Evolutionary conservation across 2,329 filamentous ascomycete species (phyloP).

Genomic region (Xylariaceae sp.): DNA sequence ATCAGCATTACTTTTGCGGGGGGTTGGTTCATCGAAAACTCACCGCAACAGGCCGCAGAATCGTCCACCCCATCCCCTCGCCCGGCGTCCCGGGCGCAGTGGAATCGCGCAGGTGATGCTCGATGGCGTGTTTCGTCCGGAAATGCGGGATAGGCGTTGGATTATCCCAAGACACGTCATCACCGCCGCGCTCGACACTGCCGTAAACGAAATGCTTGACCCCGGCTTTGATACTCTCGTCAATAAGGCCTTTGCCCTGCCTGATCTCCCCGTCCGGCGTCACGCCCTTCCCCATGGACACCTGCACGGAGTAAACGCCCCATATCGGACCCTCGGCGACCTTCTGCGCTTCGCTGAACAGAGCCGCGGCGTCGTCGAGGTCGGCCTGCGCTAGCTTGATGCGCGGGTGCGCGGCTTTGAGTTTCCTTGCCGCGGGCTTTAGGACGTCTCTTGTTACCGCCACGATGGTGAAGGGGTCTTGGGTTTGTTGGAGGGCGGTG

Average conservation of each 20-base stretch:
- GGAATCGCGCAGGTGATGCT: slow-evolving; percentile 53
- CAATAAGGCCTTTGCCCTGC: slow-evolving; percentile 57
- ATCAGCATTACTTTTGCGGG: slow-evolving; percentile 1
- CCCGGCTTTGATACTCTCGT: slow-evolving; percentile 50
- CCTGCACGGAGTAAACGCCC: slow-evolving; percentile 58
- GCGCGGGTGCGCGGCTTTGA: slow-evolving; percentile 38
- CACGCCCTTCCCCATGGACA: slow-evolving; percentile 36
- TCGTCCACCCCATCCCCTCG: slow-evolving; percentile 53
- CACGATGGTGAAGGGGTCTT: slow-evolving; percentile 43
- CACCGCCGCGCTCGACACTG: slow-evolving; percentile 59
- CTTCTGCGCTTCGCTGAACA: slow-evolving; percentile 41
- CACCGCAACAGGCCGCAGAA: slow-evolving; percentile 54
- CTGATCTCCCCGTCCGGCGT: slow-evolving; percentile 35
- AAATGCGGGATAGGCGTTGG: slow-evolving; percentile 60
- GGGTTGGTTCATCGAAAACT: too few species aligned
- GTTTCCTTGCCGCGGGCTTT: slow-evolving; percentile 45
- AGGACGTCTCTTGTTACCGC: slow-evolving; percentile 54
- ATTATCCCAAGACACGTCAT: slow-evolving; percentile 45
- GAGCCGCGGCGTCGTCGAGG: slow-evolving; percentile 45
- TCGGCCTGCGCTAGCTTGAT: slow-evolving; percentile 48
- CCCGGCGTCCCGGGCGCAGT: slow-evolving; percentile 35
- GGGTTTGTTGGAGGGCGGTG: slow-evolving; percentile 34
- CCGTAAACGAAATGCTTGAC: slow-evolving; percentile 61
- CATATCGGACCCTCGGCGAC: slow-evolving; percentile 39
- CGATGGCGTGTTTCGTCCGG: slow-evolving; percentile 56